Evolutionary conservation across 306 rosid genomes (phyloP), one percentile per base, ranked within the genome.

Genomic region (Cucurbita argyrosperma): DNA sequence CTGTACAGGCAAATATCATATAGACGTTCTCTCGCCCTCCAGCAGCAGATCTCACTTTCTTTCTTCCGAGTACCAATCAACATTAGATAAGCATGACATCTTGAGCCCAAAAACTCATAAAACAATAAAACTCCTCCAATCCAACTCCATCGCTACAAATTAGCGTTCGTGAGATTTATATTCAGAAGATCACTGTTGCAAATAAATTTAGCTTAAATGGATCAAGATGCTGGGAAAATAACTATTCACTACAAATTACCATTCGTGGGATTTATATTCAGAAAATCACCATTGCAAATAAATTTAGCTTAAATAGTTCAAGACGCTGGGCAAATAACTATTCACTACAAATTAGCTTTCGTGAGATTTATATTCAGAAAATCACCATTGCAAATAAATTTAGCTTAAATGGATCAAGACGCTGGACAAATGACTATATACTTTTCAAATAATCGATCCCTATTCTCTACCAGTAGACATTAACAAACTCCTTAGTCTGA

Each of bases 51-150:
- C 35, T 30, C 35, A 30, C 35, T 30, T 30, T 30, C 35, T 30
- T 30, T 30, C 35, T 30, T 26, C 26, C 59, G 16, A 15, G 74
- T 70, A 50, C 42, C 16, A n/a, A 70, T 51, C 47, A 50, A 35
- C 56, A 70, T 69, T n/a, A 69, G 59, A 30, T 50, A 26, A 69
- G 45, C 56, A 49, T 69, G 59, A 51, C 60, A 68, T 69, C 74
- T 8, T 30, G 43, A 51, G 3, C 47, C 60, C 43, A 51, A 70
- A 30, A 14, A 50, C 47, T 26, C 35, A 15, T 15, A 49, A 70
- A 30, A 30, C 35, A 30, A 30, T 30, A 30, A 30, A 30, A 30
- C 35, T 30, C 35, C 35, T 30, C 35, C 35, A 30, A 30, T 30
- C 35, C 1, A 70, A 51, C 51, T 23, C 59, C 11, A 46, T 46